Base-by-base conservation (phyloP, 257 asterid species). In the Cinchona pubescens region DNA sequence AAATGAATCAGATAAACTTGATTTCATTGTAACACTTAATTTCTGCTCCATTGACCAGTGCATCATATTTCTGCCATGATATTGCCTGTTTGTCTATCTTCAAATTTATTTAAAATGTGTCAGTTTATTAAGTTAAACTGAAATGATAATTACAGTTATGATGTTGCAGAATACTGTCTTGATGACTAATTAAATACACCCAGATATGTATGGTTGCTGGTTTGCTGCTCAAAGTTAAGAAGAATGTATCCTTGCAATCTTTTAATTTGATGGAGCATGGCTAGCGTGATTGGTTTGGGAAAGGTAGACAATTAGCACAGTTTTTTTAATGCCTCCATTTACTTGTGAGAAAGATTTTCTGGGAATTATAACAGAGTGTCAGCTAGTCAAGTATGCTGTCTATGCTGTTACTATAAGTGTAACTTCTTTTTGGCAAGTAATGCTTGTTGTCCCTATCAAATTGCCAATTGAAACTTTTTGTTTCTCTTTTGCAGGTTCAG, bases 201-300 rank as follows among this genome's bases (percentile, higher is more conserved):
- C 56, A 71, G 27, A n/a, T 18, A 53, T 71, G 53, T 25, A 53
- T 32, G 23, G 66, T 27, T 53, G 48, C 75, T 55, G 37, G 46
- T 56, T 27, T 67, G 48, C 59, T 67, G 56, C 62, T 73, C 66
- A 37, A 73, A 67, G 30, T 46, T 66, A 46, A 67, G 78, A 60
- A 71, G 73, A 62, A 59, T 75, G 73, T 51, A 29, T 58, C 25
- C 32, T 32, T 48, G n/a, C 62, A 8, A 11, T 64, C 67, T 59
- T 67, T 73, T 71, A 60, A 58, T 53, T 21, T 79, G 79, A 67
- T 55, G 83, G 83, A 77, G 75, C 82, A 66, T 42, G 83, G 74
- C 32, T 82, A 75, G 72, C 74, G 53, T 67, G 55, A 62, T 75
- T 63, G 55, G 68, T 66, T 72, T 76, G 46, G 25, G 63, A 71